phyloP scores from a whole-genome alignment of 345 rosid species.

The Zanthoxylum bungeanum region DNA sequence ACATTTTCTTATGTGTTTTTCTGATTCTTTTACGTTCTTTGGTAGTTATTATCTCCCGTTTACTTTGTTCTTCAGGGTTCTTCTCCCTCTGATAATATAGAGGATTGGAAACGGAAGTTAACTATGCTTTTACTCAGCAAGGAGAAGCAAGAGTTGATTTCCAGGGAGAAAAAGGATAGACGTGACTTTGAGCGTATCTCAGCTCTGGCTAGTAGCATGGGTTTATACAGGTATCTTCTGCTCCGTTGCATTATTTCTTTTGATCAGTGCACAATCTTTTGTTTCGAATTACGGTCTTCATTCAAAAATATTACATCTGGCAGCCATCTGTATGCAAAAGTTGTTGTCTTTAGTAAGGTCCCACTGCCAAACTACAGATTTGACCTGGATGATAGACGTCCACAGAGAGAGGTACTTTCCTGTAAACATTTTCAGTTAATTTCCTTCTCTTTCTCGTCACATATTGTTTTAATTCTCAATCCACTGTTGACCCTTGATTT shows the following conservation, averaged over 20 bases:
- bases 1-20: not conserved
- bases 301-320: slow-evolving; percentile 23
- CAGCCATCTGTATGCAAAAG: slow-evolving; percentile 82
- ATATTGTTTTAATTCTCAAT: not conserved
- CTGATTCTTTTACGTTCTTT: not conserved
- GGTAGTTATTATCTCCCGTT: not conserved
- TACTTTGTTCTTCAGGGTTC: slow-evolving; percentile 35
- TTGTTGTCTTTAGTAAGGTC: slow-evolving; percentile 79
- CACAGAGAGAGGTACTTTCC: slow-evolving; percentile 78
- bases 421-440: not conserved
- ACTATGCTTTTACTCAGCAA: slow-evolving; percentile 47
- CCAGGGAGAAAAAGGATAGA: slow-evolving; percentile 85
- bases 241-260: slow-evolving; percentile 7
- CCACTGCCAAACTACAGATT: slow-evolving; percentile 96
- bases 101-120: slow-evolving; percentile 73
- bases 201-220: slow-evolving; percentile 64
- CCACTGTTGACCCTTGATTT: not conserved
- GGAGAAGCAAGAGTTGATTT: slow-evolving; percentile 64
- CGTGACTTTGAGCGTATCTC: slow-evolving; percentile 71
- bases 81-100: slow-evolving; percentile 34
- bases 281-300: slow-evolving; percentile 21
- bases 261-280: not conserved
- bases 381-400: slow-evolving; percentile 89
- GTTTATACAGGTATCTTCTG: slow-evolving; percentile 65
- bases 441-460: not conserved